These are phyloP conservation scores for Poteriospumella lacustris DNA, from an alignment of 108 stramenopile species.

Conservation along the genomic window DNA sequence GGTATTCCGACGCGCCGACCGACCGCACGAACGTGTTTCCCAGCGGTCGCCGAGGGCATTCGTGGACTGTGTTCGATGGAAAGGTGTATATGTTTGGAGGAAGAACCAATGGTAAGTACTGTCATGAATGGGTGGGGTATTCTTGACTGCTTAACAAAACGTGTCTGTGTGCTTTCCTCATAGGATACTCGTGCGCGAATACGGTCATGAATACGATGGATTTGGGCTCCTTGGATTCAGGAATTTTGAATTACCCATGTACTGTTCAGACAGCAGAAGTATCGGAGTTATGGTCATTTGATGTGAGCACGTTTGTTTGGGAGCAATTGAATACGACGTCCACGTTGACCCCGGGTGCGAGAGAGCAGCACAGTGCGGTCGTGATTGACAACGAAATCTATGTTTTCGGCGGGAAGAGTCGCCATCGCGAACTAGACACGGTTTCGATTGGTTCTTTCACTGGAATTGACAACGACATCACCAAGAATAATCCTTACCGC, in stretches of 20 bases:
- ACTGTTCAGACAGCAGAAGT: not conserved
- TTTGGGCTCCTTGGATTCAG: not conserved
- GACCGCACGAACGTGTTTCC: not conserved
- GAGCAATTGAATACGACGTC: not conserved
- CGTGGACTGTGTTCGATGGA: not conserved
- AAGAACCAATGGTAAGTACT: slow-evolving; percentile 22
- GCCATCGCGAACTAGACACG: not conserved
- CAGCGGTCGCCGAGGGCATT: not conserved
- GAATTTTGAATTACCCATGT: not conserved
- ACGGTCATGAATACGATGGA: not conserved
- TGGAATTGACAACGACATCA: too few species aligned
- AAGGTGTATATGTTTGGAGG: slow-evolving; percentile 13
- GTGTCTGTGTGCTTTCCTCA: not conserved
- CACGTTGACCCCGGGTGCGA: not conserved
- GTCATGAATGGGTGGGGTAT: not conserved
- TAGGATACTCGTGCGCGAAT: slow-evolving; percentile 3
- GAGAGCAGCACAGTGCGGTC: slow-evolving; percentile 1
- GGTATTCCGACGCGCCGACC: not conserved
- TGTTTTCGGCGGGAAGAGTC: slow-evolving; percentile 2
- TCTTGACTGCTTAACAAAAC: not conserved
- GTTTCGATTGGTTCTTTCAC: too few species aligned
- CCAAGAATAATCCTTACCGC: too few species aligned
- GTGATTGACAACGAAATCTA: not conserved
- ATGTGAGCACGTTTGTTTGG: not conserved
- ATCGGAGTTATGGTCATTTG: not conserved